phyloP scores from a whole-genome alignment of 768 basidiomycete species.

The Phanerochaete carnosa region DNA sequence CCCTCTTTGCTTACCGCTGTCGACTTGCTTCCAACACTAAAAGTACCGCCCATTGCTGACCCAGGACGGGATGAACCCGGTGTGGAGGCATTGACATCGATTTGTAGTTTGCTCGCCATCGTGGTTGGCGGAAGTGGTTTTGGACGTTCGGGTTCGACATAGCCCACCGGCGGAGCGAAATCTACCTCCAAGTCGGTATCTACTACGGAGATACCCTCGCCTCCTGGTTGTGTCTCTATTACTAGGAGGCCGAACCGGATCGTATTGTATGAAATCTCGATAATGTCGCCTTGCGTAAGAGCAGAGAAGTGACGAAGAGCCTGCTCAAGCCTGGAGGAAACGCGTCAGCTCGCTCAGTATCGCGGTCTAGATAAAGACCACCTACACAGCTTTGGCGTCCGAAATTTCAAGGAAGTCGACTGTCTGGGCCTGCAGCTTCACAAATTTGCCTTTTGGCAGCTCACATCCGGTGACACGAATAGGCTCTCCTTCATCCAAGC shows the following conservation, averaged over 20 bases:
- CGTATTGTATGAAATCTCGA: slow-evolving; percentile 96
- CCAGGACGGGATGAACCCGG: slow-evolving; percentile 83
- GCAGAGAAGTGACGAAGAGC: slow-evolving; percentile 90
- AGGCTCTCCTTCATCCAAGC: slow-evolving; percentile 91
- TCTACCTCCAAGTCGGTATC: slow-evolving; percentile 99
- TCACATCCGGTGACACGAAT: slow-evolving; percentile 89
- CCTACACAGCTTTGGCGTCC: slow-evolving; percentile 96
- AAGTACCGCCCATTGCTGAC: slow-evolving; percentile 69
- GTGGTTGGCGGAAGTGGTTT: slow-evolving; percentile 79
- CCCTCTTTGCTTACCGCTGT: slow-evolving; percentile 68
- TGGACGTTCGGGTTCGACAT: slow-evolving; percentile 89
- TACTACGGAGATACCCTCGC: slow-evolving; percentile 82
- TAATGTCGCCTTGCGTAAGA: slow-evolving; percentile 93
- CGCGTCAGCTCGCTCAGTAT: not conserved
- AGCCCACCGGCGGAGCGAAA: slow-evolving; percentile 90
- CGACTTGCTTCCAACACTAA: slow-evolving; percentile 47
- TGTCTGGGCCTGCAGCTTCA: slow-evolving; percentile 95
- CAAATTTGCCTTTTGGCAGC: slow-evolving; percentile 88
- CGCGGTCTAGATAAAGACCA: slow-evolving; percentile 12
- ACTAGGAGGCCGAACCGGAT: slow-evolving; percentile 94
- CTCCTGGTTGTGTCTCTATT: slow-evolving; percentile 89
- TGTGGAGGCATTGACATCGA: slow-evolving; percentile 83
- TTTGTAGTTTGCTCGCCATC: slow-evolving; percentile 96
- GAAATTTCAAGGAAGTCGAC: slow-evolving; percentile 96
- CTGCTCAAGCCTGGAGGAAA: slow-evolving; percentile 74